Evolutionary conservation across 2,329 filamentous ascomycete species (phyloP).

Genomic region (Verticillium nubilum): DNA sequence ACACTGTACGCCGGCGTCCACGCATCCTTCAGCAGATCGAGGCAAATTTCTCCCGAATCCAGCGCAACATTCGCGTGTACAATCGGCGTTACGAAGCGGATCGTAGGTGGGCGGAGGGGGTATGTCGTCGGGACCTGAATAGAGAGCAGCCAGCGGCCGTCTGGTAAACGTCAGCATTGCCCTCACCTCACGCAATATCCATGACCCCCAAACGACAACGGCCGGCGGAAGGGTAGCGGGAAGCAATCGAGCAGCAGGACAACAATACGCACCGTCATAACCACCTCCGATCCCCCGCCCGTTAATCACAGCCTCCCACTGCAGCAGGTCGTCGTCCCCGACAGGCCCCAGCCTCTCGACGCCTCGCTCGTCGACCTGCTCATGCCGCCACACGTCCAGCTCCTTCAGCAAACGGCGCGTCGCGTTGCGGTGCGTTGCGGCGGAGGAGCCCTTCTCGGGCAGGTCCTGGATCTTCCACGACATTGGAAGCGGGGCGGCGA

Average conservation of each 20-base stretch:
- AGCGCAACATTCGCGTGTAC: constrained; percentile 75
- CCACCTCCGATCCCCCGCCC: constrained; percentile 49
- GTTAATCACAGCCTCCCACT: constrained; percentile 56
- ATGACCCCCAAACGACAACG: too few relatives aligned
- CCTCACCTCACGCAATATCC: too few relatives aligned
- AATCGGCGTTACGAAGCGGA: constrained; percentile 77
- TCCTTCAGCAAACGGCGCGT: constrained; percentile 55
- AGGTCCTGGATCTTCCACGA: constrained; percentile 13
- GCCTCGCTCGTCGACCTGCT: constrained; percentile 42
- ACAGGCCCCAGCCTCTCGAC: constrained; percentile 55
- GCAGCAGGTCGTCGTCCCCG: constrained; percentile 47
- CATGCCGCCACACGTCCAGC: constrained; percentile 46
- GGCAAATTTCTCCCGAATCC: constrained; percentile 82
- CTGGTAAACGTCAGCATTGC: constrained; percentile 23
- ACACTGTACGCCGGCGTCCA: constrained; percentile 89
- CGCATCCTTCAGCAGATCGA: constrained; percentile 72
- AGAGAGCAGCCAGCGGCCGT: constrained; percentile 75
- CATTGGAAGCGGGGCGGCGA: constrained; percentile 2
- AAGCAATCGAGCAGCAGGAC: not conserved
- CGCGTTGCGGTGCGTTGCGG: constrained; percentile 24
- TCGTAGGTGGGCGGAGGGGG: constrained; percentile 69
- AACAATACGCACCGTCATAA: constrained; percentile 44
- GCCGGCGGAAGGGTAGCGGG: too few relatives aligned
- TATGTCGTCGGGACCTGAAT: constrained; percentile 75
- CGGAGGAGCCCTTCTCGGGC: constrained; percentile 11